Percentiles rank a stretch among this genome's conserved stretches.
Conservation (phyloP, 1,284 basidiomycete genomes). For the Sporisorium sorghi region DNA sequence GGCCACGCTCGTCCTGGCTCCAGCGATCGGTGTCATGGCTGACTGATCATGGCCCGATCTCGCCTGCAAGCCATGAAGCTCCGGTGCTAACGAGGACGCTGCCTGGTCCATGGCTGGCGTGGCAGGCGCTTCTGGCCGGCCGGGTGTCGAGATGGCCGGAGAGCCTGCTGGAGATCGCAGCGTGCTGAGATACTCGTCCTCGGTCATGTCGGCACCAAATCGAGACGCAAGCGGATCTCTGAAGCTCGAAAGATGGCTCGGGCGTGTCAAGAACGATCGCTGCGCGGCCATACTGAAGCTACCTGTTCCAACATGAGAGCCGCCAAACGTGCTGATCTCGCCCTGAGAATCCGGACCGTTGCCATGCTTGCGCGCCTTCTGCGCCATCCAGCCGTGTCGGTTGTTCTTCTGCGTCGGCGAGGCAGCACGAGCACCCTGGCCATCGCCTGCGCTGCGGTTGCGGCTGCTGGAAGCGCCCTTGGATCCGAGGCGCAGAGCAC, state of each 20-base stretch:
- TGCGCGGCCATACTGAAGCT: not conserved
- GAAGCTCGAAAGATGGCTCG: constrained; percentile 19
- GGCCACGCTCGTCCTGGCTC: constrained; percentile 4
- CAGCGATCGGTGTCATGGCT: constrained; percentile 20
- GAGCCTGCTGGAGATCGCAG: constrained; percentile 44
- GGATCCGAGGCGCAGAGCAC: constrained; percentile 52
- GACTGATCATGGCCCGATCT: constrained; percentile 16
- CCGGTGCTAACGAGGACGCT: not conserved
- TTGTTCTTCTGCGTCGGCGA: constrained; percentile 42
- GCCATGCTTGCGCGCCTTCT: constrained; percentile 58
- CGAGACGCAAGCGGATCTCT: constrained; percentile 16
- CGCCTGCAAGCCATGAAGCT: not conserved
- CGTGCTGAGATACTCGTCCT: constrained; percentile 49
- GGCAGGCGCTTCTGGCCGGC: constrained; percentile 13
- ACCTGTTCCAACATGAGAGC: not conserved
- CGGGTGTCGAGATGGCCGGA: constrained; percentile 40
- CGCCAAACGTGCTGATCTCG: not conserved
- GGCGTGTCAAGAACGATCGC: constrained; percentile 11
- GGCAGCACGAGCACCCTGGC: constrained; percentile 19
- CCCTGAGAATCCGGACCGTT: constrained; percentile 8
- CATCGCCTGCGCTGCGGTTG: constrained; percentile 19
- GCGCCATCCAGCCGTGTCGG: constrained; percentile 57
- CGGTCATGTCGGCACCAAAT: constrained; percentile 33
- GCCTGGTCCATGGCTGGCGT: constrained; percentile 15
- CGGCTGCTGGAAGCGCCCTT: constrained; percentile 49